Percentiles rank a stretch among this genome's conserved stretches.
Evolutionary conservation across 805 yeast genomes (phyloP).

Genomic region (Diddensiella santjacobensis): DNA sequence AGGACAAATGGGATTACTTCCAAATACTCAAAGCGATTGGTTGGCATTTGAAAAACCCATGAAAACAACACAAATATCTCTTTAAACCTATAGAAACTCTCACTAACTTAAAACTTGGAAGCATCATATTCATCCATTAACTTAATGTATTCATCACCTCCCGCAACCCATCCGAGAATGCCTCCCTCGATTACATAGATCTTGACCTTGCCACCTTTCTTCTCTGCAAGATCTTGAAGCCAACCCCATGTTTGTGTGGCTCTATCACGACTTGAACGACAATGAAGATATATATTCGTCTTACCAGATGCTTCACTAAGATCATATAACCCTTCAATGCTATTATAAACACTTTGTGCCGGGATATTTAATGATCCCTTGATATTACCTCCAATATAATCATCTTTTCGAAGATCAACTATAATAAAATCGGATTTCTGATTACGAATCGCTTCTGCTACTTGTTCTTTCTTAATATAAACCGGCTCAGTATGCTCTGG

Average conservation of each 20-base stretch:
- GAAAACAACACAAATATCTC: conserved; percentile 18
- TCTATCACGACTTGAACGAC: conserved; percentile 24
- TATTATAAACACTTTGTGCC: conserved; percentile 20
- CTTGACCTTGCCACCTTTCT: conserved; percentile 14
- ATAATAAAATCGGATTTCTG: conserved; percentile 18
- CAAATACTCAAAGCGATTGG: conserved; percentile 88
- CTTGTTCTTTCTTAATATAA: conserved; percentile 20
- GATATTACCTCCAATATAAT: conserved; percentile 26
- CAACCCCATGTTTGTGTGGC: conserved; percentile 24
- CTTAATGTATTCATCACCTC: conserved; percentile 23
- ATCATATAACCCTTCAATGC: conserved; percentile 20
- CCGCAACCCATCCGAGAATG: conserved; percentile 24
- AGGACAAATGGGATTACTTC: conserved; percentile 84
- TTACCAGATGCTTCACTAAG: conserved; percentile 22
- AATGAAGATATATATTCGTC: conserved; percentile 21
- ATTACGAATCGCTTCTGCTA: conserved; percentile 15
- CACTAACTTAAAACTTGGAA: background rate
- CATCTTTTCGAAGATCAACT: conserved; percentile 25
- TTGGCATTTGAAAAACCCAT: conserved; percentile 68
- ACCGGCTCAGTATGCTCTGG: conserved; percentile 6
- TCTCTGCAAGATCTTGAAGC: conserved; percentile 22
- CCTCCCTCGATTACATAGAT: conserved; percentile 24
- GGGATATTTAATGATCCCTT: conserved; percentile 25
- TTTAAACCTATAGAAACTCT: background rate
- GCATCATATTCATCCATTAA: conserved; percentile 25